Evolutionary conservation across 2,329 filamentous ascomycete species (phyloP).

Genomic region (Ceratocystis cubensis): DNA sequence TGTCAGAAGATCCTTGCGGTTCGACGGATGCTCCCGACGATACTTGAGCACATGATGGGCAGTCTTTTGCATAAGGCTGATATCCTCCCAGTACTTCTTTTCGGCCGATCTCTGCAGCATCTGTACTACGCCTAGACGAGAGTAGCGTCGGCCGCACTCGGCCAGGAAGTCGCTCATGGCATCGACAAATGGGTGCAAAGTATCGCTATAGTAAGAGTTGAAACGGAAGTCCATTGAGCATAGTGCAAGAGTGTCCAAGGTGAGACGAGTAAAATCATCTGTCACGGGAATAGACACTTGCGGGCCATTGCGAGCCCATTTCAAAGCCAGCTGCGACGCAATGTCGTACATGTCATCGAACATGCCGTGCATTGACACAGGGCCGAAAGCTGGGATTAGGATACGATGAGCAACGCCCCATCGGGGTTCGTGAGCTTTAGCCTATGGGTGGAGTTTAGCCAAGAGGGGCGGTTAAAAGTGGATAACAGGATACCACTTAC

Average conservation of each 20-base stretch:
- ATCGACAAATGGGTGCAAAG: constrained; percentile 56
- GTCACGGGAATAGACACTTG: constrained; percentile 44
- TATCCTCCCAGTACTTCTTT: constrained; percentile 42
- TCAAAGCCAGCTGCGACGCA: constrained; percentile 51
- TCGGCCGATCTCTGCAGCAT: constrained; percentile 39
- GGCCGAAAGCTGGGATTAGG: constrained; percentile 57
- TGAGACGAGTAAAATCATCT: constrained; percentile 59
- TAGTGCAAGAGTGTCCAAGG: constrained; percentile 59
- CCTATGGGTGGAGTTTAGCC: constrained; percentile 27
- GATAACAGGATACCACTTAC: constrained; percentile 27
- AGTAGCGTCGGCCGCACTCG: constrained; percentile 41
- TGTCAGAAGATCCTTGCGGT: constrained; percentile 54
- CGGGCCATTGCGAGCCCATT: constrained; percentile 54
- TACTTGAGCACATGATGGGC: constrained; percentile 48
- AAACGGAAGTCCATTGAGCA: constrained; percentile 62
- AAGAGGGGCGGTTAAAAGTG: constrained; percentile 17
- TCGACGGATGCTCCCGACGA: constrained; percentile 41
- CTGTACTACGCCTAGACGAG: constrained; percentile 33
- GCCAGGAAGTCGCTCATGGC: constrained; percentile 53
- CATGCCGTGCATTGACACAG: constrained; percentile 54
- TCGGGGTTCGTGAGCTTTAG: constrained; percentile 39
- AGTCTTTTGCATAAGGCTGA: constrained; percentile 42
- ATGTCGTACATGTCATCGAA: constrained; percentile 59
- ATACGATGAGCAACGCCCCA: constrained; percentile 57
- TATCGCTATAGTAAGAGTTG: constrained; percentile 59